Evolutionary conservation across 2,329 filamentous ascomycete species (phyloP).

Genomic region (Talaromyces sp.): DNA sequence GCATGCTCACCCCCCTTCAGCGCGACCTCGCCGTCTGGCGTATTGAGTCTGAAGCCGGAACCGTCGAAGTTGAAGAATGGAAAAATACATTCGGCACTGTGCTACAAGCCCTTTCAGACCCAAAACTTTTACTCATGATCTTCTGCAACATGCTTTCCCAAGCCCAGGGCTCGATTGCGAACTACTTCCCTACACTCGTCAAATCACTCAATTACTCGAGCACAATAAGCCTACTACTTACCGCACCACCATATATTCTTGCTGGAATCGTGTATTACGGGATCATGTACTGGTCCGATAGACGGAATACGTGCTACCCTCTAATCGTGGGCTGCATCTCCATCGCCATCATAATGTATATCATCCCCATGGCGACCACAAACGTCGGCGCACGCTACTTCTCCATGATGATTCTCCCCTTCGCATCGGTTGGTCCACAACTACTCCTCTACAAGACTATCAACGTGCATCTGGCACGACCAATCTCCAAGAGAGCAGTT

Average conservation of each 20-base stretch:
- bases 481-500: conserved; percentile 56
- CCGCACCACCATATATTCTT: conserved; percentile 49
- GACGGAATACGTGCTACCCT: neutral
- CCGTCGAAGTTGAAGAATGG: conserved; percentile 49
- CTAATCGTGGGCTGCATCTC: neutral
- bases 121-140: conserved; percentile 52
- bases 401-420: conserved; percentile 55
- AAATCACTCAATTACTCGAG: conserved; percentile 46
- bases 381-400: conserved; percentile 57
- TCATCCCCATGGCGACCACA: conserved; percentile 38
- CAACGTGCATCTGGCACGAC: conserved; percentile 51
- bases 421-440: conserved; percentile 55
- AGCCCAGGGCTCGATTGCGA: conserved; percentile 50
- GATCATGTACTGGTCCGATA: conserved; percentile 39
- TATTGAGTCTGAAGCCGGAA: conserved; percentile 49
- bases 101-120: conserved; percentile 45
- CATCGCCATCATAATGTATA: neutral
- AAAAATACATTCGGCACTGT: conserved; percentile 39
- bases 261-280: conserved; percentile 39
- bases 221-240: conserved; percentile 48
- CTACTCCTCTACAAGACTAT: conserved; percentile 53
- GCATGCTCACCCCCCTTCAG: conserved; percentile 40
- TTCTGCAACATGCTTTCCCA: conserved; percentile 50
- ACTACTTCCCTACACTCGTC: conserved; percentile 34
- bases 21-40: conserved; percentile 45